A percentile compares a stretch with the other conserved stretches of the same genome.
phyloP scores from a whole-genome alignment of 108 stramenopile species.

The Pseudonitzschia pungens region DNA sequence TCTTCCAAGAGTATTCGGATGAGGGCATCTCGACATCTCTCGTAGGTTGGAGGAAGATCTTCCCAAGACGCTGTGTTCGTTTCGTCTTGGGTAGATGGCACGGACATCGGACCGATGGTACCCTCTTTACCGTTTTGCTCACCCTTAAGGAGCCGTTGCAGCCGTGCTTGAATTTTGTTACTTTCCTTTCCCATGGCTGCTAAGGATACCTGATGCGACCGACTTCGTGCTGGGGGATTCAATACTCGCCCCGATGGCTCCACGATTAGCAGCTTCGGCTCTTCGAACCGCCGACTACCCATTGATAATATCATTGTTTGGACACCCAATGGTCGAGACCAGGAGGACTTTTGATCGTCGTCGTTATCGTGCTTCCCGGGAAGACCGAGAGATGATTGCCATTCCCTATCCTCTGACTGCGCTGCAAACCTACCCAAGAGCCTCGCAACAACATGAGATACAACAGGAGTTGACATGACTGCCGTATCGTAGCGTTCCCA shows the following conservation, averaged over 20 bases:
- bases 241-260: conserved; percentile 18
- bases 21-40: not conserved
- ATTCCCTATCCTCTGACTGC: conserved; percentile 18
- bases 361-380: conserved; percentile 8
- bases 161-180: conserved; percentile 9
- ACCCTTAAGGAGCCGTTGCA: not conserved
- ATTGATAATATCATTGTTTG: conserved; percentile 23
- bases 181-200: conserved; percentile 19
- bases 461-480: conserved; percentile 7
- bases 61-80: conserved; percentile 1
- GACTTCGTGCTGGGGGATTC: conserved; percentile 3
- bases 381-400: conserved; percentile 23
- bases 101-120: not conserved
- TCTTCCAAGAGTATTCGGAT: conserved; percentile 16
- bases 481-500: conserved; percentile 40
- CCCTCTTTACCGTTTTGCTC: not conserved
- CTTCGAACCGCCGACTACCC: not conserved
- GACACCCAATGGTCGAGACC: conserved; percentile 37
- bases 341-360: conserved; percentile 4
- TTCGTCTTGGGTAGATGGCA: not conserved
- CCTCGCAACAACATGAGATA: conserved; percentile 30
- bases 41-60: conserved; percentile 2
- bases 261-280: conserved; percentile 4
- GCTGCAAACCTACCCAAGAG: conserved; percentile 25
- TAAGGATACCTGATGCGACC: not conserved